Base-by-base conservation (phyloP, 2,329 filamentous ascomycete species). In the Claviceps cyperi region DNA sequence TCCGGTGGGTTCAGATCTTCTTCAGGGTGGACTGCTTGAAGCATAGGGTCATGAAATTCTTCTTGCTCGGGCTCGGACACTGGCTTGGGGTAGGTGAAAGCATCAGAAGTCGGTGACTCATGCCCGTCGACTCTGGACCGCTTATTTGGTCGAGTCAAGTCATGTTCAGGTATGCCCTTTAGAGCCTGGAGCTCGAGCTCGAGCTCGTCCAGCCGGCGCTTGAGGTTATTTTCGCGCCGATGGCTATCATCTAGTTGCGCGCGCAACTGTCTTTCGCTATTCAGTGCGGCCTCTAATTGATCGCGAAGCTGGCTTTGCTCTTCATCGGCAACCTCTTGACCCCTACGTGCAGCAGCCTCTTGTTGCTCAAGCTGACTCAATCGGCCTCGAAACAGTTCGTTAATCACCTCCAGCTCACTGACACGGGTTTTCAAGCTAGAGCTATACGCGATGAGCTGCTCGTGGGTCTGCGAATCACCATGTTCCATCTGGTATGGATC, bases 381-480 rank as follows among this genome's bases (percentile, higher is more conserved):
- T 11, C 84, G 78, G 38, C 83, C 83, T 47, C 83, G 76, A 65
- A 88, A 89, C 43, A 90, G 72, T 61, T 86, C 84, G 60, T 90
- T 96, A 71, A 98, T 96, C 48, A 98, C 78, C 64, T 98, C 92
- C 22, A 98, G 76, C 66, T 98, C 92, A 58, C 84, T 92, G 36
- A 98, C 91, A 41, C 92, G 83, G 0, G 92, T 98, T 69, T 94
- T 94, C n/a, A 97, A 74, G 47, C 82, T 84, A 5, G 86, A 86
- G 64, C 94, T 95, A 54, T 83, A 79, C 1, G 84, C 83, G 48
- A 88, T 72, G 22, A 94, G 76, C 53, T 86, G 82, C 61, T 95
- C 86, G 64, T 87, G 88, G 3, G 83, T 84, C 61, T 88, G 84
- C 1, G 85, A 81, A 24, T 83, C 76, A 50, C 72, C 76, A 54